Conservation (phyloP, 768 basidiomycete species). For the Termitomyces sp. region DNA sequence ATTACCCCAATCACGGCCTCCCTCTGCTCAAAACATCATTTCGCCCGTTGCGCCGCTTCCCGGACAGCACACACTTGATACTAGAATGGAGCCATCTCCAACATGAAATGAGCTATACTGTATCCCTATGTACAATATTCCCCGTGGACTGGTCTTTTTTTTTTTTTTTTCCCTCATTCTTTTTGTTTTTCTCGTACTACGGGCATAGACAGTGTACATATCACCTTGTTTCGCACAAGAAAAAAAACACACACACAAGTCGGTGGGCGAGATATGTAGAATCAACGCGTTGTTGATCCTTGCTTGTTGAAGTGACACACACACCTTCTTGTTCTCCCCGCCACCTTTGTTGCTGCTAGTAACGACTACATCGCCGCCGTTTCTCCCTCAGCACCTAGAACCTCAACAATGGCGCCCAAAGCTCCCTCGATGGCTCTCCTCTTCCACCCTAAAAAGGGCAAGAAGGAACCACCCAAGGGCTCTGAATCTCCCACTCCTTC, state of each 20-base stretch:
- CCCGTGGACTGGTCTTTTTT: slow-evolving; percentile 3
- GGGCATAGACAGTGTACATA: slow-evolving; percentile 10
- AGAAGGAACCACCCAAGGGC: slow-evolving; percentile 31
- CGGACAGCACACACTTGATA: slow-evolving; percentile 35
- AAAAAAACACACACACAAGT: background rate
- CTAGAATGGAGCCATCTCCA: slow-evolving; percentile 41
- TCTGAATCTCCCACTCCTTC: slow-evolving; percentile 24
- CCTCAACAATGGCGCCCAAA: slow-evolving; percentile 39
- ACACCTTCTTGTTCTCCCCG: background rate
- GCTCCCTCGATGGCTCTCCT: slow-evolving; percentile 39
- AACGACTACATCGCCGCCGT: slow-evolving; percentile 13
- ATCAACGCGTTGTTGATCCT: slow-evolving; percentile 8
- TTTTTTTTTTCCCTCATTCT: background rate
- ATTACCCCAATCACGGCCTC: slow-evolving; percentile 48
- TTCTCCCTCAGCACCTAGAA: slow-evolving; percentile 5
- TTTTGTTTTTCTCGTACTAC: background rate
- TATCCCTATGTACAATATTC: slow-evolving; percentile 12
- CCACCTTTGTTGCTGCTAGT: slow-evolving; percentile 2
- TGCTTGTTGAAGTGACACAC: background rate
- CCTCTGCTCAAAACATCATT: slow-evolving; percentile 59
- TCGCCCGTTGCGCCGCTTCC: slow-evolving; percentile 32
- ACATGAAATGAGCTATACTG: slow-evolving; percentile 17
- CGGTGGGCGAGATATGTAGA: too few relatives aligned
- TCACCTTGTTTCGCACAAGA: background rate
- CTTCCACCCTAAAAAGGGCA: slow-evolving; percentile 67